Conservation (phyloP, 169 alveolate species). For the Babesia gibsoni region DNA sequence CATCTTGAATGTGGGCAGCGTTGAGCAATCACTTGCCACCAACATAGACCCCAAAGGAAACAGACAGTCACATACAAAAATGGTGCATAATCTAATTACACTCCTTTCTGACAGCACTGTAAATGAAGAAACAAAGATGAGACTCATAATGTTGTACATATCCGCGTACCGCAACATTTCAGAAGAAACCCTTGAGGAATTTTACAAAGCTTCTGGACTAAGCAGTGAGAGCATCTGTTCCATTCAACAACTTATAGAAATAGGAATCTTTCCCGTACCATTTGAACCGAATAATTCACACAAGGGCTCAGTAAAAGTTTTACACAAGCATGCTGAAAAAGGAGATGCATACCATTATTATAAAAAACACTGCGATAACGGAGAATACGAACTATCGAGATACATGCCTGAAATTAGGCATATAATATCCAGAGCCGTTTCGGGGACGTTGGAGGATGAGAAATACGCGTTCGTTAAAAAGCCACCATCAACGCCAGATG, state of each 20-base stretch:
- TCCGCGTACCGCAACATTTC: conserved; percentile 46
- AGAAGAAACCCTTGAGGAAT: neutral
- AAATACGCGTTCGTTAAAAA: neutral
- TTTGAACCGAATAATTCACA: neutral
- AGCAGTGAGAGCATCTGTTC: neutral
- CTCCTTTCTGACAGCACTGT: conserved; percentile 33
- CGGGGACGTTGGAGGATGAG: conserved; percentile 27
- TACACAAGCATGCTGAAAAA: conserved; percentile 15
- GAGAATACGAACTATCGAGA: conserved; percentile 58
- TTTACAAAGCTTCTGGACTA: conserved; percentile 1
- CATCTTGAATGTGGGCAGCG: conserved; percentile 62
- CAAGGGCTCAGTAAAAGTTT: neutral
- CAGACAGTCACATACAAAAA: conserved; percentile 49
- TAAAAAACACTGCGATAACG: conserved; percentile 11
- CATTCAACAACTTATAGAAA: neutral
- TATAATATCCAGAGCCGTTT: neutral
- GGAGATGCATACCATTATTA: conserved; percentile 33
- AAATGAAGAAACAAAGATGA: conserved; percentile 59
- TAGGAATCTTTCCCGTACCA: neutral
- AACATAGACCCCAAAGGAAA: conserved; percentile 74
- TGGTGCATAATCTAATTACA: conserved; percentile 15
- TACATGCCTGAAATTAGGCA: conserved; percentile 30
- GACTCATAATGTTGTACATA: conserved; percentile 70
- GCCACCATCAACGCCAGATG: neutral
- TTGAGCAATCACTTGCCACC: conserved; percentile 78